Evolutionary conservation across 805 yeast genomes (phyloP).

Genomic region (Cyberlindnera sargentensis): DNA sequence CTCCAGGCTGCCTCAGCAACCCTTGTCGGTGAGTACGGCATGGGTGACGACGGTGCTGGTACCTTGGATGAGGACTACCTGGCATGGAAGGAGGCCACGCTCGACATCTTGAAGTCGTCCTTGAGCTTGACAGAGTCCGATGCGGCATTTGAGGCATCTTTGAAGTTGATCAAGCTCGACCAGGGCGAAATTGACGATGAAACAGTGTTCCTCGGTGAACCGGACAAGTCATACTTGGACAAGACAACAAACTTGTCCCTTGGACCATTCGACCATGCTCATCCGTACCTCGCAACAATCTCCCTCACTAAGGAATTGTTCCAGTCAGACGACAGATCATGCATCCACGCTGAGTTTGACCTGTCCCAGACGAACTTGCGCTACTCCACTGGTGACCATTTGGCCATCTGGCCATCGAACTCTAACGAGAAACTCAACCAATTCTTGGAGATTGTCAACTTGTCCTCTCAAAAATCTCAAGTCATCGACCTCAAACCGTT

Average conservation of each 20-base stretch:
- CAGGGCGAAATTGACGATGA: slow-evolving; percentile 29
- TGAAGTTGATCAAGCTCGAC: slow-evolving; percentile 35
- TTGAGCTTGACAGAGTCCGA: slow-evolving; percentile 76
- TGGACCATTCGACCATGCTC: slow-evolving; percentile 75
- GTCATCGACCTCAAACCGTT: slow-evolving; percentile 61
- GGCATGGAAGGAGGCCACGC: slow-evolving; percentile 81
- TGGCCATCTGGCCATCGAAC: slow-evolving; percentile 93
- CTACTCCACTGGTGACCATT: slow-evolving; percentile 93
- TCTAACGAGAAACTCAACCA: slow-evolving; percentile 64
- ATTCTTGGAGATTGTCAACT: slow-evolving; percentile 57
- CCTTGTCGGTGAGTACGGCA: slow-evolving; percentile 69
- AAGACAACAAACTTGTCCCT: slow-evolving; percentile 29
- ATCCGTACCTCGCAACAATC: slow-evolving; percentile 78
- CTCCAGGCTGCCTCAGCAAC: slow-evolving; percentile 62
- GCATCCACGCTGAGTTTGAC: slow-evolving; percentile 89
- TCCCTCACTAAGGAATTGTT: slow-evolving; percentile 61
- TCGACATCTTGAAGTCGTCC: slow-evolving; percentile 56
- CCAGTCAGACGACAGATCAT: slow-evolving; percentile 55
- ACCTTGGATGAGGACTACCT: slow-evolving; percentile 92
- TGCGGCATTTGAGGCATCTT: slow-evolving; percentile 66
- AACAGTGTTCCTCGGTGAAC: slow-evolving; percentile 76
- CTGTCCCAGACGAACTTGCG: slow-evolving; percentile 64
- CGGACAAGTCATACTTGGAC: slow-evolving; percentile 35
- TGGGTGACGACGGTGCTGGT: slow-evolving; percentile 94
- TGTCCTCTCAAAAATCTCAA: slow-evolving; percentile 41